Conservation (phyloP, 805 yeast genomes). For the Komagataella ulmi region DNA sequence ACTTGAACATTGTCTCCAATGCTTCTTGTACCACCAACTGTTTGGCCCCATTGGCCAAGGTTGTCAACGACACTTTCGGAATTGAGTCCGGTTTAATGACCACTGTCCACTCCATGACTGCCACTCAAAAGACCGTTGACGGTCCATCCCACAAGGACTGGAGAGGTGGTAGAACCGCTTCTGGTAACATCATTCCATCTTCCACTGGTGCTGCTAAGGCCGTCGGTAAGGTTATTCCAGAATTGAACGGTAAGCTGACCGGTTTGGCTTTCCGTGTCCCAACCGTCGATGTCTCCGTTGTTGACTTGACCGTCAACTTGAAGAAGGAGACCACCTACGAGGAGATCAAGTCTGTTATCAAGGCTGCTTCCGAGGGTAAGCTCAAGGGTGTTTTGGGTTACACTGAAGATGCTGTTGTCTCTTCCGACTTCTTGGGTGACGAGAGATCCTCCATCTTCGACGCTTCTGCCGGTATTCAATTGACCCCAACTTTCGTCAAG, state of each 20-base stretch:
- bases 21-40: conserved; percentile 96
- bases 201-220: conserved; percentile 98
- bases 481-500: conserved; percentile 83
- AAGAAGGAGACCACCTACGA: conserved; percentile 68
- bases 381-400: conserved; percentile 78
- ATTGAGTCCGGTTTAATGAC: conserved; percentile 91
- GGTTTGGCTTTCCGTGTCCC: conserved; percentile 94
- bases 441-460: conserved; percentile 81
- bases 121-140: conserved; percentile 92
- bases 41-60: conserved; percentile 89
- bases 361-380: conserved; percentile 65
- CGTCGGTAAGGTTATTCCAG: conserved; percentile 90
- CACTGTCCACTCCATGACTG: conserved; percentile 92
- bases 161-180: conserved; percentile 98
- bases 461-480: conserved; percentile 80
- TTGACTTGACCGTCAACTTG: conserved; percentile 80
- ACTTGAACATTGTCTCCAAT: conserved; percentile 69
- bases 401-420: conserved; percentile 89
- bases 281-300: conserved; percentile 87
- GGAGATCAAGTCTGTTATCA: conserved; percentile 65
- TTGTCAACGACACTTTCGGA: conserved; percentile 73
- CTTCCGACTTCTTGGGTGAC: conserved; percentile 80
- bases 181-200: conserved; percentile 90
- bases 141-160: conserved; percentile 97
- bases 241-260: conserved; percentile 82